Percentiles rank a stretch among this genome's conserved stretches.
phyloP scores from a whole-genome alignment of 2,329 filamentous ascomycete genomes.

The Amauroascus niger region DNA sequence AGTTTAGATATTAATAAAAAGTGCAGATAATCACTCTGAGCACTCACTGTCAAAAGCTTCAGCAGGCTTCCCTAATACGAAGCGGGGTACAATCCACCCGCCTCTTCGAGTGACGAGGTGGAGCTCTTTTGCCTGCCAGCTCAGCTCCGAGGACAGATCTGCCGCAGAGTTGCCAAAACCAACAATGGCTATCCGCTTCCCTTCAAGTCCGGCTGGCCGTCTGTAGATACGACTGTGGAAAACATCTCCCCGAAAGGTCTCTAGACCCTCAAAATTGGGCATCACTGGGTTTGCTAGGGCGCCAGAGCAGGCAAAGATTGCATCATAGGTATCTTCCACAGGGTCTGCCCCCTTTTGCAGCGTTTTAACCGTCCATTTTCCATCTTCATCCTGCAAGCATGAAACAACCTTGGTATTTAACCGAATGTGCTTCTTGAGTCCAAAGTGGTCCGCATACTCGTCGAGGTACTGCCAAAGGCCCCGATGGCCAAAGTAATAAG shows the following conservation, averaged over 20 bases:
- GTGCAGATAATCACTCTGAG: not conserved
- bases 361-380: conserved; percentile 27
- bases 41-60: conserved; percentile 32
- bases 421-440: conserved; percentile 28
- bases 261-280: conserved; percentile 26
- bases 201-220: conserved; percentile 27
- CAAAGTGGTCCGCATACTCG: conserved; percentile 33
- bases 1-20: conserved; percentile 13
- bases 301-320: conserved; percentile 32
- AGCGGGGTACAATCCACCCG: conserved; percentile 34
- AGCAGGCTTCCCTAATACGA: conserved; percentile 29
- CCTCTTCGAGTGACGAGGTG: conserved; percentile 33
- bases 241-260: conserved; percentile 28
- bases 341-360: conserved; percentile 13
- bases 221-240: conserved; percentile 35
- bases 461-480: conserved; percentile 30
- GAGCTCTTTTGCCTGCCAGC: conserved; percentile 26
- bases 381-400: conserved; percentile 23
- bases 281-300: conserved; percentile 26
- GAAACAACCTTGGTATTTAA: conserved; percentile 27
- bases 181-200: conserved; percentile 32
- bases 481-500: conserved; percentile 31
- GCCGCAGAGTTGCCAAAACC: conserved; percentile 33
- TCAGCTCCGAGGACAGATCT: conserved; percentile 35
- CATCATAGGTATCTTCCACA: conserved; percentile 26